Evolutionary conservation across 192 early-diverging fungal species (phyloP).

Genomic region (Umbelopsis isabellina): DNA sequence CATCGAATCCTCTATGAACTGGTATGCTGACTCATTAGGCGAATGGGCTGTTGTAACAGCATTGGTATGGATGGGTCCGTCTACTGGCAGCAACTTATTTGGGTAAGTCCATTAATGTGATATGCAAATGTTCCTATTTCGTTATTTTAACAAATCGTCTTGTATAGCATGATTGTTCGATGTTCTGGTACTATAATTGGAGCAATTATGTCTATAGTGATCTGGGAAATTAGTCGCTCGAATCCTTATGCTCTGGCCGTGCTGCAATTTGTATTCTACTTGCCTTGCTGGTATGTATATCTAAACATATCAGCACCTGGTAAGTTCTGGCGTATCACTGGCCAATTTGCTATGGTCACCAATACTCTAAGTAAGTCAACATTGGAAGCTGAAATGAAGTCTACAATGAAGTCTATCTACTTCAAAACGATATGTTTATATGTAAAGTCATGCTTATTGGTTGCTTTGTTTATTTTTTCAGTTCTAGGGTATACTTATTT

Average conservation of each 20-base stretch:
- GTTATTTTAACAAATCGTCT: not conserved
- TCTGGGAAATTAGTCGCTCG: conserved; percentile 35
- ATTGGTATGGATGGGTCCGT: conserved; percentile 41
- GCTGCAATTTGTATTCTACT: conserved; percentile 33
- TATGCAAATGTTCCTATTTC: not conserved
- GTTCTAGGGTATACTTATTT: conserved; percentile 35
- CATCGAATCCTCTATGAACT: conserved; percentile 26
- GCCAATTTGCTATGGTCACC: conserved; percentile 42
- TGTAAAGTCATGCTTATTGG: not conserved
- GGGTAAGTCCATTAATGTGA: conserved; percentile 18
- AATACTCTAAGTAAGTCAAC: conserved; percentile 35
- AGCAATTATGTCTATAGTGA: conserved; percentile 30
- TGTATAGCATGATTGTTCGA: conserved; percentile 33
- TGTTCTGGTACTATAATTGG: conserved; percentile 35
- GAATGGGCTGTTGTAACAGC: conserved; percentile 44
- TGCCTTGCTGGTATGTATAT: conserved; percentile 40
- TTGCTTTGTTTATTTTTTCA: not conserved
- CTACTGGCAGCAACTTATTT: conserved; percentile 39
- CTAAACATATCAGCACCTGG: conserved; percentile 10
- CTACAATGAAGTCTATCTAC: too few relatives aligned
- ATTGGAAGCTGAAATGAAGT: not conserved
- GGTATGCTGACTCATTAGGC: conserved; percentile 33
- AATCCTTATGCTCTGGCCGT: conserved; percentile 22
- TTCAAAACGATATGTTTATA: not conserved
- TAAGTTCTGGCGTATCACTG: conserved; percentile 39